Conservation (phyloP, 805 yeast species). For the Lipomyces starkeyi region DNA sequence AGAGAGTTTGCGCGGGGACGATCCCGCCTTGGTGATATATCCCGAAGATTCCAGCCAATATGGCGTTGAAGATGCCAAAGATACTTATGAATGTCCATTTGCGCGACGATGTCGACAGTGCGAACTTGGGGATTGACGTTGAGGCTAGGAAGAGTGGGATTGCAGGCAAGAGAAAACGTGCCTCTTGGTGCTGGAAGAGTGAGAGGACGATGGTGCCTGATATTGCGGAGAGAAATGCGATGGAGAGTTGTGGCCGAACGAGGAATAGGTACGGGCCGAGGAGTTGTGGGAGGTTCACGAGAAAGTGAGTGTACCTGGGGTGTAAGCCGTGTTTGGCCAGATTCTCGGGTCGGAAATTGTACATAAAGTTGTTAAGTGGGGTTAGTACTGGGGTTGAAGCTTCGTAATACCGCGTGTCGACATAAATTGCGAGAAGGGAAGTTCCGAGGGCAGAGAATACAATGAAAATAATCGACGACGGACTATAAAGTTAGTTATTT, state of each 20-base stretch:
- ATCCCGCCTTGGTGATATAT: constrained; percentile 90
- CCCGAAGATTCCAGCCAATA: constrained; percentile 73
- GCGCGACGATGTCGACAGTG: constrained; percentile 36
- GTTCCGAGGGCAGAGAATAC: constrained; percentile 20
- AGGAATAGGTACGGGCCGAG: constrained; percentile 75
- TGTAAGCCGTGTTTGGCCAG: constrained; percentile 83
- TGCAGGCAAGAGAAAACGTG: constrained; percentile 82
- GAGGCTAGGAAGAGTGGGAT: constrained; percentile 63
- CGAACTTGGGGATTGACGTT: constrained; percentile 30
- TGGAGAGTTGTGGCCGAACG: constrained; percentile 44
- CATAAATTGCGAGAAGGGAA: constrained; percentile 16
- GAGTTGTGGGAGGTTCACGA: constrained; percentile 78
- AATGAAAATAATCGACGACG: constrained; percentile 19
- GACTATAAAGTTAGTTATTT: constrained; percentile 15
- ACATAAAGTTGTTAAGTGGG: constrained; percentile 76
- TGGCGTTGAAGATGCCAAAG: constrained; percentile 71
- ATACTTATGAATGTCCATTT: constrained; percentile 33
- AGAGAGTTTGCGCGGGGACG: constrained; percentile 60
- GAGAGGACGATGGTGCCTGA: constrained; percentile 72
- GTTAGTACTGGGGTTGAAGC: constrained; percentile 56
- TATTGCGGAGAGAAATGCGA: constrained; percentile 52
- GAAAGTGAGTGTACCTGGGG: constrained; percentile 71
- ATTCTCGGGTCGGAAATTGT: constrained; percentile 67
- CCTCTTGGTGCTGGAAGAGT: constrained; percentile 86
- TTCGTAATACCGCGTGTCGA: constrained; percentile 35